phyloP scores from a whole-genome alignment of 1,284 basidiomycete species.

The Bondarzewia mesenterica region DNA sequence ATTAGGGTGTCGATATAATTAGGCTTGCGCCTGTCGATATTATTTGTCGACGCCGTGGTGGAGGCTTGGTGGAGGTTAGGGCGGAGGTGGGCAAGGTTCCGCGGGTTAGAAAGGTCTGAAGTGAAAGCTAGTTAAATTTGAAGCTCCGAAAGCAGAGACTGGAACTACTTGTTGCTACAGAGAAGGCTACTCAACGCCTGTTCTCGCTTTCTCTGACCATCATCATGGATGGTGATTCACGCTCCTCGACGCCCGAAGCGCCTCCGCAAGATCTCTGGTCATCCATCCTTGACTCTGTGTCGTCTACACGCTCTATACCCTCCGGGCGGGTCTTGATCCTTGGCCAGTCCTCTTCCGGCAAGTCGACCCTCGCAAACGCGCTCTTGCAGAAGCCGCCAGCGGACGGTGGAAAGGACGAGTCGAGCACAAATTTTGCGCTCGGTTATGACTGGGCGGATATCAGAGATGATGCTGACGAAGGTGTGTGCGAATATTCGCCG shows the following conservation, averaged over 20 bases:
- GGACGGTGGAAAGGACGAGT: constrained; percentile 51
- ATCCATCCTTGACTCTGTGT: constrained; percentile 84
- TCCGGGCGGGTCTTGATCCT: constrained; percentile 81
- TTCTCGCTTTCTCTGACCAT: background rate
- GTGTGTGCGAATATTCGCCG: constrained; percentile 45
- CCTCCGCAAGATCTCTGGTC: constrained; percentile 84
- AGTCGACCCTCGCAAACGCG: constrained; percentile 63
- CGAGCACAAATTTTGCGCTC: constrained; percentile 63
- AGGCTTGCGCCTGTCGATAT: constrained; percentile 2
- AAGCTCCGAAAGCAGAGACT: constrained; percentile 1
- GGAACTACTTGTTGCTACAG: background rate
- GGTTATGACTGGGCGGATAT: constrained; percentile 86
- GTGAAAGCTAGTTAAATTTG: background rate
- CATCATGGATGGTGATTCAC: constrained; percentile 36
- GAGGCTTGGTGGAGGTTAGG: constrained; percentile 7
- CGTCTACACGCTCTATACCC: constrained; percentile 75
- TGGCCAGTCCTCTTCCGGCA: constrained; percentile 70
- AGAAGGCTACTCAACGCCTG: too few relatives aligned
- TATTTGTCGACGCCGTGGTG: constrained; percentile 8
- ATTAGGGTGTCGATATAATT: constrained; percentile 22
- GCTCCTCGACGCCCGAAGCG: constrained; percentile 55
- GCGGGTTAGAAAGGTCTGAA: background rate
- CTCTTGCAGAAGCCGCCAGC: constrained; percentile 56
- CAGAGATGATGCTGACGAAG: constrained; percentile 83
- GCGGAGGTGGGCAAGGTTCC: background rate